These are phyloP conservation scores for Biscutella laevigata DNA, from an alignment of 441 rosid genomes.

Conservation along the genomic window DNA sequence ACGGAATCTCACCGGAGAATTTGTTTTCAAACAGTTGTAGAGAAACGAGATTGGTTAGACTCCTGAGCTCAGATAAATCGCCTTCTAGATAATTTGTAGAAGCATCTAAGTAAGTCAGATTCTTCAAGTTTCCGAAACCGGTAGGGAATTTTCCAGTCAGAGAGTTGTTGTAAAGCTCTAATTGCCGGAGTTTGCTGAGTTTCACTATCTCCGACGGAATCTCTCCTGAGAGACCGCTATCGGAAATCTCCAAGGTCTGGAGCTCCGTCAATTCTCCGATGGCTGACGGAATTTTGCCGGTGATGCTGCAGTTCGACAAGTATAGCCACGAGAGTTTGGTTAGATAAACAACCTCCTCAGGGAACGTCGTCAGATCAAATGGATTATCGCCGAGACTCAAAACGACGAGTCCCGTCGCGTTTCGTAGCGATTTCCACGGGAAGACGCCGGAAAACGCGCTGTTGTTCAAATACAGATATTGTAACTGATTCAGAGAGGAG, in stretches of 20 bases:
- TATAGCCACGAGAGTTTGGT: slow-evolving; percentile 54
- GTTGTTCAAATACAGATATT: slow-evolving; percentile 43
- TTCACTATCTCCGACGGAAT: slow-evolving; percentile 59
- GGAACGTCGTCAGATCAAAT: slow-evolving; percentile 44
- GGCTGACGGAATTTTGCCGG: slow-evolving; percentile 46
- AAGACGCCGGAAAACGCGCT: slow-evolving; percentile 58
- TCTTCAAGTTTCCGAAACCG: slow-evolving; percentile 59
- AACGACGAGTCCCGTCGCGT: slow-evolving; percentile 38
- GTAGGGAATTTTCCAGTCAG: slow-evolving; percentile 60
- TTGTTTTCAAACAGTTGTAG: slow-evolving; percentile 58
- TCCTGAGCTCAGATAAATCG: slow-evolving; percentile 48
- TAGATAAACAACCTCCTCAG: slow-evolving; percentile 36
- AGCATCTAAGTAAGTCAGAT: slow-evolving; percentile 52
- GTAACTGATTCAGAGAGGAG: slow-evolving; percentile 41
- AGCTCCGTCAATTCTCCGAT: slow-evolving; percentile 63
- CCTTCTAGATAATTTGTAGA: slow-evolving; percentile 56
- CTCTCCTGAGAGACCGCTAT: slow-evolving; percentile 41
- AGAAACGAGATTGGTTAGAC: slow-evolving; percentile 48
- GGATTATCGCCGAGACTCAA: slow-evolving; percentile 74
- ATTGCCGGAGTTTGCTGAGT: slow-evolving; percentile 55
- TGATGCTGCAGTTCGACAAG: slow-evolving; percentile 51
- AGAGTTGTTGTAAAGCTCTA: slow-evolving; percentile 51
- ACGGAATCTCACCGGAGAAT: slow-evolving; percentile 62
- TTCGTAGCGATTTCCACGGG: slow-evolving; percentile 60
- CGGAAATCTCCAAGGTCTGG: slow-evolving; percentile 47